phyloP scores from a whole-genome alignment of 2,329 filamentous ascomycete genomes.

The Paecilomyces variotii region DNA sequence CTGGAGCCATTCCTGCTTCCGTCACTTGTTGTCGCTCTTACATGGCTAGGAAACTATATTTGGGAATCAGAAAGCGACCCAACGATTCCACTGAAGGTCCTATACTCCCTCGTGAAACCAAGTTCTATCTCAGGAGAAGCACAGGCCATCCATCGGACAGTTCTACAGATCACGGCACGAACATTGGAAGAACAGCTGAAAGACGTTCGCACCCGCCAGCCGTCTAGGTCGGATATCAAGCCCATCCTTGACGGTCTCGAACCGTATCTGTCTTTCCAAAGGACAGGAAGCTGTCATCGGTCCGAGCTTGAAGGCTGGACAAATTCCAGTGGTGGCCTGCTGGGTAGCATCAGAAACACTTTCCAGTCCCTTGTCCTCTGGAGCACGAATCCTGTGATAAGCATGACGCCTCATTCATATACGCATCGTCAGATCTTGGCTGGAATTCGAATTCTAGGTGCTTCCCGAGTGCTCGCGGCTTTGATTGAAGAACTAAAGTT shows the following conservation, averaged over 20 bases:
- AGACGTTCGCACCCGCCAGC: slow-evolving; percentile 42
- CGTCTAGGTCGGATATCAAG: slow-evolving; percentile 45
- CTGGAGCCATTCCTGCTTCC: slow-evolving; percentile 57
- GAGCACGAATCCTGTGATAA: slow-evolving; percentile 43
- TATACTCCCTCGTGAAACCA: slow-evolving; percentile 50
- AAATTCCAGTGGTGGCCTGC: slow-evolving; percentile 38
- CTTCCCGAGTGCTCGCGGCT: slow-evolving; percentile 27
- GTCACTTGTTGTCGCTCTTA: slow-evolving; percentile 51
- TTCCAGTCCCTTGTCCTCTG: slow-evolving; percentile 48
- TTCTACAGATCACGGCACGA: slow-evolving; percentile 49
- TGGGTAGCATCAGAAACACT: slow-evolving; percentile 41
- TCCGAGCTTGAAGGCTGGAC: slow-evolving; percentile 48
- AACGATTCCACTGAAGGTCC: slow-evolving; percentile 46
- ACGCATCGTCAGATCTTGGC: slow-evolving; percentile 46
- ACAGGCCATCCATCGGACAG: slow-evolving; percentile 52
- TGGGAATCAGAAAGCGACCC: slow-evolving; percentile 43
- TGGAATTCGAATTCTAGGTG: slow-evolving; percentile 34
- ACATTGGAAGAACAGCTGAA: slow-evolving; percentile 46
- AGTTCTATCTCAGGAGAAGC: slow-evolving; percentile 52
- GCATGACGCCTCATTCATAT: slow-evolving; percentile 47
- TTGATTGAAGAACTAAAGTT: slow-evolving; percentile 37
- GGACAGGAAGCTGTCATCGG: slow-evolving; percentile 37
- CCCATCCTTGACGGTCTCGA: slow-evolving; percentile 46
- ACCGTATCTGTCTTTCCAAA: slow-evolving; percentile 43
- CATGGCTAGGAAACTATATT: slow-evolving; percentile 52